These are phyloP conservation scores for Suillus hirtellus DNA, from an alignment of 768 basidiomycete species.

Conservation along the genomic window DNA sequence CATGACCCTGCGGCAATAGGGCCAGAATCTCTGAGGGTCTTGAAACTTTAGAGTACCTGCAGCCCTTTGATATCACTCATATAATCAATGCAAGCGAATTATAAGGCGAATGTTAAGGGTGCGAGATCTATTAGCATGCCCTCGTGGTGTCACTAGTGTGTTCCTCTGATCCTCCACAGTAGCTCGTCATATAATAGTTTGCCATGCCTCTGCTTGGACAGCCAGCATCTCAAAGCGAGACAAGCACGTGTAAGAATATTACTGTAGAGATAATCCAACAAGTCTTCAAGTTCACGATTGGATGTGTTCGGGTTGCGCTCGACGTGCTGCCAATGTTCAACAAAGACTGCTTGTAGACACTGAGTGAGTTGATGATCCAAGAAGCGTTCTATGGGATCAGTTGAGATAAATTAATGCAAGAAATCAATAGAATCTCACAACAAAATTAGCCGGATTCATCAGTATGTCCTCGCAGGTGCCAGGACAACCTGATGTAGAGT, in stretches of 20 bases:
- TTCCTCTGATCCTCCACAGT: neutral
- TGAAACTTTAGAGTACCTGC: constrained; percentile 48
- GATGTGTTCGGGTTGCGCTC: constrained; percentile 12
- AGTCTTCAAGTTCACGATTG: constrained; percentile 9
- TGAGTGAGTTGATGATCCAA: constrained; percentile 78
- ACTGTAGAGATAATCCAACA: constrained; percentile 15
- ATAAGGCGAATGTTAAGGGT: neutral
- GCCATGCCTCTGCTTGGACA: constrained; percentile 3
- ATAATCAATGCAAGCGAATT: neutral
- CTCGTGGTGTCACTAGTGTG: neutral
- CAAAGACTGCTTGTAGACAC: constrained; percentile 66
- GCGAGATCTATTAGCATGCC: neutral
- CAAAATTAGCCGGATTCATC: constrained; percentile 71
- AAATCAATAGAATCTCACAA: constrained; percentile 42
- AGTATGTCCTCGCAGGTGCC: constrained; percentile 67
- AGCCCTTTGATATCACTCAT: neutral
- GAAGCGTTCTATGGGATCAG: constrained; percentile 60
- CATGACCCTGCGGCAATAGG: constrained; percentile 1
- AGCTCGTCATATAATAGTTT: constrained; percentile 24
- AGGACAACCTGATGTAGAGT: constrained; percentile 71
- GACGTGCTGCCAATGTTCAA: constrained; percentile 36
- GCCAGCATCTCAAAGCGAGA: constrained; percentile 19
- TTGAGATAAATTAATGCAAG: constrained; percentile 11
- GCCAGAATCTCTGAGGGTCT: constrained; percentile 47
- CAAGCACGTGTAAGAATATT: constrained; percentile 19